Evolutionary conservation across 2,329 filamentous ascomycete species (phyloP).

Genomic region (Aspergillus luchuensis): DNA sequence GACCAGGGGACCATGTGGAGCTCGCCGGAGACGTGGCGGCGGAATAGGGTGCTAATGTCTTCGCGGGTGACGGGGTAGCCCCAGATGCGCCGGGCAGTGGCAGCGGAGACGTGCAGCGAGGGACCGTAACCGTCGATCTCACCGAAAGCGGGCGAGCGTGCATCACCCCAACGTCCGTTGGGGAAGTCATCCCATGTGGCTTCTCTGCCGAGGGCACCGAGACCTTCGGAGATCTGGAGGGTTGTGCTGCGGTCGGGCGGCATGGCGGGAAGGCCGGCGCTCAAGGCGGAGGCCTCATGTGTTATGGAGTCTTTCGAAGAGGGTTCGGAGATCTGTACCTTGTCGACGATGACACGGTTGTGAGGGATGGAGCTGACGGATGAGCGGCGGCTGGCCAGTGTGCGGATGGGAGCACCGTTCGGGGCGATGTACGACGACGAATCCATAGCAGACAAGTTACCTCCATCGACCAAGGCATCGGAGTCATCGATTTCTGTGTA

Average conservation of each 20-base stretch:
- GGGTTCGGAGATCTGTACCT: slow-evolving; percentile 39
- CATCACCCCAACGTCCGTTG: slow-evolving; percentile 93
- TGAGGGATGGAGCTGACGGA: slow-evolving; percentile 81
- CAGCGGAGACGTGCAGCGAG: slow-evolving; percentile 87
- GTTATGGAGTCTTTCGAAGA: slow-evolving; percentile 41
- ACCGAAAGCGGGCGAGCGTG: slow-evolving; percentile 88
- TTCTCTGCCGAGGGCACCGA: slow-evolving; percentile 84
- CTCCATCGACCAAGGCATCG: slow-evolving; percentile 48
- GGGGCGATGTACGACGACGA: slow-evolving; percentile 28
- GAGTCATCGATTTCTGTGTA: slow-evolving; percentile 47
- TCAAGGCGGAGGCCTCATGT: slow-evolving; percentile 72
- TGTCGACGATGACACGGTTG: slow-evolving; percentile 82
- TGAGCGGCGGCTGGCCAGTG: slow-evolving; percentile 61
- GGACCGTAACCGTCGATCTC: slow-evolving; percentile 98
- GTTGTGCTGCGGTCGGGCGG: slow-evolving; percentile 81
- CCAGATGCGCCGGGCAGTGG: slow-evolving; percentile 82
- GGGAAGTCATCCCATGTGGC: slow-evolving; percentile 99
- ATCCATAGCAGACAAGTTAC: slow-evolving; percentile 26
- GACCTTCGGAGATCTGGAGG: slow-evolving; percentile 89
- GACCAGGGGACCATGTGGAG: slow-evolving; percentile 88
- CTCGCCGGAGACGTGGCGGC: slow-evolving; percentile 76
- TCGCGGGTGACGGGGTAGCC: slow-evolving; percentile 68
- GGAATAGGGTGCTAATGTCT: slow-evolving; percentile 81
- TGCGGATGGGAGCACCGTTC: slow-evolving; percentile 27
- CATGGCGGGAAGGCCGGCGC: slow-evolving; percentile 70